phyloP scores from a whole-genome alignment of 1,139 yeast species.

The Pichia sp. region DNA sequence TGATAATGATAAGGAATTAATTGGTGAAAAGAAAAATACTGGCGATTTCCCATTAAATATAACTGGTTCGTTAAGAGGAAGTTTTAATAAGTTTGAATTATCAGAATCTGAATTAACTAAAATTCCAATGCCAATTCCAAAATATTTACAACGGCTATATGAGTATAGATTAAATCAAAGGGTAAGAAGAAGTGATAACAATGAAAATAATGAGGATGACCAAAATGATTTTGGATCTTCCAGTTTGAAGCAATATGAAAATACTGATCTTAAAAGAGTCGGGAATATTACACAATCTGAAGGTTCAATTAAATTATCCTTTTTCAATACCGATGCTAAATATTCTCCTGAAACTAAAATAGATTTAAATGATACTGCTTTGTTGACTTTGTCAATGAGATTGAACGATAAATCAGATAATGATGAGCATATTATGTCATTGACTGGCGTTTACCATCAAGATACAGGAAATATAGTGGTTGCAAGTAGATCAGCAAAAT shows the following conservation, averaged over 20 bases:
- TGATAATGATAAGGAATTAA: slow-evolving; percentile 4
- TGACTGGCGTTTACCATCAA: slow-evolving; percentile 67
- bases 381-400: slow-evolving; percentile 18
- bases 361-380: slow-evolving; percentile 20
- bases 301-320: slow-evolving; percentile 19
- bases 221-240: slow-evolving; percentile 7
- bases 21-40: slow-evolving; percentile 15
- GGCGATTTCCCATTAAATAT: slow-evolving; percentile 44
- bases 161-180: slow-evolving; percentile 16
- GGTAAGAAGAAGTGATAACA: slow-evolving; percentile 5
- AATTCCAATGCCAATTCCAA: slow-evolving; percentile 38
- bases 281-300: slow-evolving; percentile 29
- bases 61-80: slow-evolving; percentile 45
- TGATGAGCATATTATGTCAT: slow-evolving; percentile 38
- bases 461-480: slow-evolving; percentile 62
- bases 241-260: not conserved
- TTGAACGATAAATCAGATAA: slow-evolving; percentile 40
- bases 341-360: slow-evolving; percentile 6
- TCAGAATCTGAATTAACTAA: slow-evolving; percentile 16
- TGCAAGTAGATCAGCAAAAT: slow-evolving; percentile 65
- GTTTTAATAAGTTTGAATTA: slow-evolving; percentile 26
- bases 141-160: slow-evolving; percentile 33
- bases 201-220: slow-evolving; percentile 9
- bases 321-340: slow-evolving; percentile 13
- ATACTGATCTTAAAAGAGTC: slow-evolving; percentile 11